Evolutionary conservation across 2,329 filamentous ascomycete species (phyloP).

Genomic region (Dichotomopilus funicola): DNA sequence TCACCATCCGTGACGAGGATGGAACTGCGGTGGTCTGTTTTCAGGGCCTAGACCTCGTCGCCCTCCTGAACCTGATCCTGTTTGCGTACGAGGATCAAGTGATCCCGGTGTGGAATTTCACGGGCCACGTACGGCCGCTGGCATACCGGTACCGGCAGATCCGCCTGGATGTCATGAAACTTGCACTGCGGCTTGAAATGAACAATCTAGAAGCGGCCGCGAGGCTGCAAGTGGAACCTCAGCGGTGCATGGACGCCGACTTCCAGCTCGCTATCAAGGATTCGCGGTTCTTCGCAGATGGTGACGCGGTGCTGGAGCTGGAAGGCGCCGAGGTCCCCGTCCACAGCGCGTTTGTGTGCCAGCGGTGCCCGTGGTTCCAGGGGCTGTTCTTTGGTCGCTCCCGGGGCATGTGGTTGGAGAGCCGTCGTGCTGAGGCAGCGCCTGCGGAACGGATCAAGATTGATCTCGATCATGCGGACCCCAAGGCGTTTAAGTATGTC

Average conservation of each 20-base stretch:
- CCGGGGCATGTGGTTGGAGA: conserved; percentile 73
- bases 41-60: conserved; percentile 64
- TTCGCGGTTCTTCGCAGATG: conserved; percentile 65
- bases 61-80: conserved; percentile 70
- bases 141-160: conserved; percentile 73
- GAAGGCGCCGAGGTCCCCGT: conserved; percentile 64
- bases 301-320: conserved; percentile 73
- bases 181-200: conserved; percentile 68
- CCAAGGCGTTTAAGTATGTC: conserved; percentile 69
- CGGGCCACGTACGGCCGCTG: conserved; percentile 56
- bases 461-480: conserved; percentile 75
- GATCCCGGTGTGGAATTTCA: conserved; percentile 82
- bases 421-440: conserved; percentile 45
- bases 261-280: conserved; percentile 65
- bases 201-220: conserved; percentile 67
- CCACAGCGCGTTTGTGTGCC: conserved; percentile 74
- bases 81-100: conserved; percentile 76
- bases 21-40: conserved; percentile 58
- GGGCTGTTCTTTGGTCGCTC: conserved; percentile 86
- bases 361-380: conserved; percentile 86
- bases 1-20: conserved; percentile 48
- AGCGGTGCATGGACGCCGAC: conserved; percentile 60
- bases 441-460: conserved; percentile 51
- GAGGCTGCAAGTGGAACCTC: conserved; percentile 63
- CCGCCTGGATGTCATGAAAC: conserved; percentile 77